Evolutionary conservation across 208 protist species (phyloP).

Genomic region (Crithidia acanthocephali): DNA sequence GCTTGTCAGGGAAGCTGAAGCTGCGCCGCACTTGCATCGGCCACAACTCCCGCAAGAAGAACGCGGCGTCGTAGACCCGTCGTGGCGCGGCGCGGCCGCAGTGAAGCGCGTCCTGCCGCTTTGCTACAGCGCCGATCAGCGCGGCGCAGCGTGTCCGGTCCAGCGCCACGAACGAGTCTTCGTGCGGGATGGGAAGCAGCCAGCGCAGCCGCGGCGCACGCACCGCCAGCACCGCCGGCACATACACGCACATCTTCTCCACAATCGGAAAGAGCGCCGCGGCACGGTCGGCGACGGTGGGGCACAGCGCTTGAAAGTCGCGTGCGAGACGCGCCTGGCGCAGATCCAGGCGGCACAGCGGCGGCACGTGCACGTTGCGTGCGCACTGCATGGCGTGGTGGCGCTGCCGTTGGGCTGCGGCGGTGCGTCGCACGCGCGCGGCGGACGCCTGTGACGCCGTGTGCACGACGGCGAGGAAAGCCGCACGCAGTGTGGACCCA

Average conservation of each 20-base stretch:
- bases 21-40: conserved; percentile 70
- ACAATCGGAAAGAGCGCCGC: conserved; percentile 48
- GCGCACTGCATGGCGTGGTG: conserved; percentile 23
- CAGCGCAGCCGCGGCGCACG: conserved; percentile 55
- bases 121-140: conserved; percentile 38
- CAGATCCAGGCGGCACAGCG: neutral
- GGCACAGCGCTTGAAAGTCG: conserved; percentile 34
- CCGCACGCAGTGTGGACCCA: neutral
- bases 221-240: conserved; percentile 47
- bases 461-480: conserved; percentile 5
- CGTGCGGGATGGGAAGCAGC: conserved; percentile 43
- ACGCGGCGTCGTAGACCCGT: conserved; percentile 55
- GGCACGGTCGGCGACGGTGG: conserved; percentile 46
- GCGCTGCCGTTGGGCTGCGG: conserved; percentile 25
- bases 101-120: conserved; percentile 9
- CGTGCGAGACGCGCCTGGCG: conserved; percentile 7
- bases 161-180: conserved; percentile 29
- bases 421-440: neutral
- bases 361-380: conserved; percentile 20
- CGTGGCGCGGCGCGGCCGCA: conserved; percentile 9
- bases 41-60: conserved; percentile 72
- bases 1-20: conserved; percentile 95
- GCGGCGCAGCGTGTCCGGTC: conserved; percentile 35
- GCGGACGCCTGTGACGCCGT: neutral
- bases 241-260: conserved; percentile 59